A percentile compares a stretch with the other conserved stretches of the same genome.
Conservation (phyloP, 805 yeast species). For the Wickerhamiella dianesei region DNA sequence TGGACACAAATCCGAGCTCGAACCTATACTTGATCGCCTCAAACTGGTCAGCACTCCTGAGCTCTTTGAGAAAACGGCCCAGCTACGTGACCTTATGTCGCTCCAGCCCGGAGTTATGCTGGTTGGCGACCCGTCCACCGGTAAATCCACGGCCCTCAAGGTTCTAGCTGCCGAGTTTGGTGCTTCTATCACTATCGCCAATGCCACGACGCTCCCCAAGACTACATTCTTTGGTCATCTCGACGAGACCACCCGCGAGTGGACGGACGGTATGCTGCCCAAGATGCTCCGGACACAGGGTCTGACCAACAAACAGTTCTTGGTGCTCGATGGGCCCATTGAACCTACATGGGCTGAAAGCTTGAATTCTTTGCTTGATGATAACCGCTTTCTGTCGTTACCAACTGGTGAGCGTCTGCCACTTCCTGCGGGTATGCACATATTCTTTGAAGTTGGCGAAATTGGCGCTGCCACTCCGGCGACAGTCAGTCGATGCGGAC, state of each 20-base stretch:
- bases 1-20: constrained; percentile 8
- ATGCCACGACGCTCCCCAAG: constrained; percentile 64
- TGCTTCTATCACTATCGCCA: constrained; percentile 36
- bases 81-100: constrained; percentile 46
- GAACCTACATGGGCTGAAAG: constrained; percentile 93
- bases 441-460: constrained; percentile 65
- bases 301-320: constrained; percentile 53
- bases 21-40: constrained; percentile 18
- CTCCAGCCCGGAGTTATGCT: constrained; percentile 69
- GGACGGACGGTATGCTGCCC: constrained; percentile 83
- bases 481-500: constrained; percentile 84
- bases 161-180: constrained; percentile 35
- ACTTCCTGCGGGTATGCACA: constrained; percentile 46
- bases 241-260: constrained; percentile 69
- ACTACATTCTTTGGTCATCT: constrained; percentile 53
- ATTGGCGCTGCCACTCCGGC: constrained; percentile 70
- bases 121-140: constrained; percentile 63
- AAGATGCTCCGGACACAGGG: constrained; percentile 44
- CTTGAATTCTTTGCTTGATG: constrained; percentile 81
- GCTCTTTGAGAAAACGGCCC: constrained; percentile 34
- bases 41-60: constrained; percentile 18
- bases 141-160: constrained; percentile 49
- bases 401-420: constrained; percentile 80
- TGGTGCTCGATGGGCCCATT: constrained; percentile 81
- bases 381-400: constrained; percentile 63